Evolutionary conservation across 768 basidiomycete species (phyloP).

Genomic region (Trichaptum fuscoviolaceum): DNA sequence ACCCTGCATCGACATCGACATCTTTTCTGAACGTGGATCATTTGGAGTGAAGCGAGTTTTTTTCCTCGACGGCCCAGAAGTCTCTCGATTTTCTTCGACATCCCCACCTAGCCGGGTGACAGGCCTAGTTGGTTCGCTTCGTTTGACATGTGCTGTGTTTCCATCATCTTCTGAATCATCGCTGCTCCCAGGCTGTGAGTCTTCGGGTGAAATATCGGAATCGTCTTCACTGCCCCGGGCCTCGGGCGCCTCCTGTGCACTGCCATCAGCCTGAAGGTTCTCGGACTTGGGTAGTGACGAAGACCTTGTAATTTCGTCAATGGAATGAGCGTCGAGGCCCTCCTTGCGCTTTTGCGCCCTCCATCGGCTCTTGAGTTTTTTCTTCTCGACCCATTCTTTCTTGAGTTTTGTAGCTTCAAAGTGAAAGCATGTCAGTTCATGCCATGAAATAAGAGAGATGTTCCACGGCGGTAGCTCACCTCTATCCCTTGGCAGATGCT

Average conservation of each 20-base stretch:
- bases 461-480: conserved; percentile 36
- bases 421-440: conserved; percentile 3
- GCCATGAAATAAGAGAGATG: conserved; percentile 9
- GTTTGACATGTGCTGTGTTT: neutral
- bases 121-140: neutral
- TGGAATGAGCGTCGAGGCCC: conserved; percentile 22
- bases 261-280: conserved; percentile 10
- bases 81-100: neutral
- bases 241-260: conserved; percentile 7
- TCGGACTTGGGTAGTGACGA: neutral
- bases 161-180: neutral
- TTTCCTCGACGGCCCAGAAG: neutral
- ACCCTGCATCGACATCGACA: conserved; percentile 11
- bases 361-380: conserved; percentile 78
- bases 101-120: neutral
- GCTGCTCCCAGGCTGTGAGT: neutral
- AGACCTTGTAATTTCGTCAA: conserved; percentile 7
- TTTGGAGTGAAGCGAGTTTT: neutral
- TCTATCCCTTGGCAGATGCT: conserved; percentile 55
- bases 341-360: conserved; percentile 59
- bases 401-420: conserved; percentile 72
- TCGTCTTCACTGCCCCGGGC: conserved; percentile 8
- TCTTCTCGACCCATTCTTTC: conserved; percentile 69
- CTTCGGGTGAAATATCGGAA: conserved; percentile 1
- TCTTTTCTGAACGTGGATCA: neutral